These are phyloP conservation scores for Microstegium vimineum DNA, from an alignment of 176 grass and related monocot species.

Conservation along the genomic window DNA sequence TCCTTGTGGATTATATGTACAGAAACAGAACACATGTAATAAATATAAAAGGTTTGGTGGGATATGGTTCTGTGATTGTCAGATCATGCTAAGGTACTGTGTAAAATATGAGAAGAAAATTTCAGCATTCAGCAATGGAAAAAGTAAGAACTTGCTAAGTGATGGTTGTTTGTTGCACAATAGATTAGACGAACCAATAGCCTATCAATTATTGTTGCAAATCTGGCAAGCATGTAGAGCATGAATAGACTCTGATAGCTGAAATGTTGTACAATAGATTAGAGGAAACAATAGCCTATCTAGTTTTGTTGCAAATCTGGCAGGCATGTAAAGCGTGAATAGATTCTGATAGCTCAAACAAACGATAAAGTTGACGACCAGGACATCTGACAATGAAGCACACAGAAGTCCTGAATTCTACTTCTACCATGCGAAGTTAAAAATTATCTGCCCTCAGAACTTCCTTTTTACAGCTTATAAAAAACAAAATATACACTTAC, in stretches of 20 bases:
- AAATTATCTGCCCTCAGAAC: background rate
- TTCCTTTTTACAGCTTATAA: slow-evolving; percentile 14
- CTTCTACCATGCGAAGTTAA: background rate
- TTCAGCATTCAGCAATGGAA: background rate
- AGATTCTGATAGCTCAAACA: background rate
- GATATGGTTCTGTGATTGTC: background rate
- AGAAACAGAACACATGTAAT: background rate
- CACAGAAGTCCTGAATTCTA: background rate
- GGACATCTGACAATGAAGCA: background rate
- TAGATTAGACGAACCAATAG: slow-evolving; percentile 12
- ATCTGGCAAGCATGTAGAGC: background rate
- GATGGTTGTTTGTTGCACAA: background rate
- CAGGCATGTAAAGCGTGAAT: background rate
- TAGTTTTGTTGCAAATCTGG: background rate
- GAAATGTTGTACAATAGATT: background rate
- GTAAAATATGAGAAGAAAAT: background rate
- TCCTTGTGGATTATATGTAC: background rate
- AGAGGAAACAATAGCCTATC: slow-evolving; percentile 12
- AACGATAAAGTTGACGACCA: background rate
- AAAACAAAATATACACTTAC: slow-evolving; percentile 35
- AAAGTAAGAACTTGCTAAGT: background rate
- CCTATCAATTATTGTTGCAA: background rate
- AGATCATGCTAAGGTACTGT: background rate
- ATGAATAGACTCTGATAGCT: background rate
- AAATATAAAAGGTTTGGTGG: background rate